phyloP scores from a whole-genome alignment of 129 eudicot genomes.

The sunflower (Helianthus annuus) region DNA sequence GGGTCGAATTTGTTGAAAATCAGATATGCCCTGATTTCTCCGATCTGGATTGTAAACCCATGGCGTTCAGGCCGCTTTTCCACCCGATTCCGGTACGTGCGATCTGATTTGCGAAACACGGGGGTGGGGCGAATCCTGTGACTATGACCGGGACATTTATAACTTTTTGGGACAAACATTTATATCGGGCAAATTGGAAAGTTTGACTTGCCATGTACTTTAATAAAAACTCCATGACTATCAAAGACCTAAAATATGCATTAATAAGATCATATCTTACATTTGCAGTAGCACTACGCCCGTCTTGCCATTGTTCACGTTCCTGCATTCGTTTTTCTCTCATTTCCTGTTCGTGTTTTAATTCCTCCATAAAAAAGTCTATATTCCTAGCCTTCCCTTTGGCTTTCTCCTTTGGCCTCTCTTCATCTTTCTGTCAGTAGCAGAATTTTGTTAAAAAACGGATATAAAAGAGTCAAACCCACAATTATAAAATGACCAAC shows the following conservation, averaged over 20 bases:
- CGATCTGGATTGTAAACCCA: too few relatives aligned
- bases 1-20: too few relatives aligned
- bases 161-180: too few relatives aligned
- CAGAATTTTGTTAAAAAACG: conserved; percentile 2
- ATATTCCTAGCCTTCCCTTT: conserved; percentile 90
- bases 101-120: too few relatives aligned
- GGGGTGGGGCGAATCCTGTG: too few relatives aligned
- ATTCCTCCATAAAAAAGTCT: conserved; percentile 94
- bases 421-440: conserved; percentile 63
- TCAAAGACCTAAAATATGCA: not conserved
- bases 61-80: too few relatives aligned
- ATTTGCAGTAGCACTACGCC: conserved; percentile 64
- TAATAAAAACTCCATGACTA: not conserved
- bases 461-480: conserved; percentile 3
- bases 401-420: conserved; percentile 87
- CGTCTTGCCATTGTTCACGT: conserved; percentile 84
- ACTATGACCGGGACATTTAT: too few relatives aligned
- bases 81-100: too few relatives aligned
- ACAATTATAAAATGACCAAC: conserved; percentile 9
- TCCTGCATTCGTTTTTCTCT: conserved; percentile 93
- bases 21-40: too few relatives aligned
- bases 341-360: conserved; percentile 94
- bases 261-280: conserved; percentile 47
- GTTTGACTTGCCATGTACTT: not conserved
- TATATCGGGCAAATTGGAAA: not conserved